Percentiles rank a stretch among this genome's conserved stretches.
Conservation (phyloP, 2,329 filamentous ascomycete species). For the Periconia macrospinosa region DNA sequence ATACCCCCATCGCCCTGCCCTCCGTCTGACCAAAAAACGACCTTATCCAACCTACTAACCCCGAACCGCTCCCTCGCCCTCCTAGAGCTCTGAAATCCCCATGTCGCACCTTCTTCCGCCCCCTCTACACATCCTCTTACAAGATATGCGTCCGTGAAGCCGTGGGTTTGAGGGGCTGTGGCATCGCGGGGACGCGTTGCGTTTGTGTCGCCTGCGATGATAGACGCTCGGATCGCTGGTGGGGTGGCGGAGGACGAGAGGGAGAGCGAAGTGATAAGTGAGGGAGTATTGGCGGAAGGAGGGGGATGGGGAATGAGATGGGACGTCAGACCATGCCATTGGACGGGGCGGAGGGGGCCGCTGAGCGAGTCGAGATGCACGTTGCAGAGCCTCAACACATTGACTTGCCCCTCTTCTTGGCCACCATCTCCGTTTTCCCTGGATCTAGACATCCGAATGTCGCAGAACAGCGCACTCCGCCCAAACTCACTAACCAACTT, state of each 20-base stretch:
- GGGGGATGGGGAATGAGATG: constrained; percentile 36
- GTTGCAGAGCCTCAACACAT: constrained; percentile 54
- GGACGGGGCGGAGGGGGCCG: constrained; percentile 45
- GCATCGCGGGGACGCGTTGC: constrained; percentile 57
- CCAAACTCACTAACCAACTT: constrained; percentile 54
- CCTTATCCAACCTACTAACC: constrained; percentile 56
- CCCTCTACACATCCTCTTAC: constrained; percentile 54
- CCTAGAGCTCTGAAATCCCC: constrained; percentile 56
- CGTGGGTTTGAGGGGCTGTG: constrained; percentile 50
- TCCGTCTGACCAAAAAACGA: constrained; percentile 50
- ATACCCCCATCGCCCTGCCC: no score
- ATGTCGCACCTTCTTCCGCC: constrained; percentile 55
- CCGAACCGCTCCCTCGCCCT: constrained; percentile 45
- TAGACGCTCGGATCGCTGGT: constrained; percentile 39
- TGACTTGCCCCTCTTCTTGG: constrained; percentile 4
- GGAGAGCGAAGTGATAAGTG: neutral
- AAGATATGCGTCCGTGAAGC: constrained; percentile 57
- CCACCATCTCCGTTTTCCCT: neutral
- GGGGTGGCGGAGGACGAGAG: constrained; percentile 24
- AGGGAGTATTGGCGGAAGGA: neutral
- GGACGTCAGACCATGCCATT: constrained; percentile 49
- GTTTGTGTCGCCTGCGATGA: constrained; percentile 60
- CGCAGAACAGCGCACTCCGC: constrained; percentile 57
- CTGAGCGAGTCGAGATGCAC: constrained; percentile 58
- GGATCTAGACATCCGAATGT: constrained; percentile 33